Evolutionary conservation across 2,329 filamentous ascomycete genomes (phyloP).

Genomic region (Coniochaeta sp.): DNA sequence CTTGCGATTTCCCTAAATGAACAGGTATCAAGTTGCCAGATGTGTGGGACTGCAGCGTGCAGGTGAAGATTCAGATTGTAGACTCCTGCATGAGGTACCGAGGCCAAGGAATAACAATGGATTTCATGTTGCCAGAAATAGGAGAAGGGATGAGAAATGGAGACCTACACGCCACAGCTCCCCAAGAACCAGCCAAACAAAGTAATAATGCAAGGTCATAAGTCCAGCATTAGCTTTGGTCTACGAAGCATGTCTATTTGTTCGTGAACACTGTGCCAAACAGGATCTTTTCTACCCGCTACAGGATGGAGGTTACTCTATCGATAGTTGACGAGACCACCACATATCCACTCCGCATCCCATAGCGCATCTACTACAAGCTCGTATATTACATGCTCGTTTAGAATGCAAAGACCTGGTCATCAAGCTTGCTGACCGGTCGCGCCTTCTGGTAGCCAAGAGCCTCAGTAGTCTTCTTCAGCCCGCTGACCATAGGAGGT

Average conservation of each 20-base stretch:
- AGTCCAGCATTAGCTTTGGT: not conserved
- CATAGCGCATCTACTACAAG: not conserved
- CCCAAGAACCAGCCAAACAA: no score
- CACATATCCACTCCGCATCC: not conserved
- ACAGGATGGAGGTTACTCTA: not conserved
- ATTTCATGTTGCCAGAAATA: not conserved
- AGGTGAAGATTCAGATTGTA: no score
- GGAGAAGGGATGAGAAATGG: no score
- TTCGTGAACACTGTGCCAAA: not conserved
- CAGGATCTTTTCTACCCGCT: not conserved
- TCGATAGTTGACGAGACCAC: not conserved
- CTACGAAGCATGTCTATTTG: not conserved
- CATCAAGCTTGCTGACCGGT: conserved; percentile 94
- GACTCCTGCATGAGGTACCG: not conserved
- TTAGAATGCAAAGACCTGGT: conserved; percentile 96
- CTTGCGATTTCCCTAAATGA: no score
- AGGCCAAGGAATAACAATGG: not conserved
- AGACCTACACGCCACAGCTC: no score
- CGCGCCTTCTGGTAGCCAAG: conserved; percentile 88
- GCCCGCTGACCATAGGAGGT: conserved; percentile 90
- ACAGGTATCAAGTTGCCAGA: no score
- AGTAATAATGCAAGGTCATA: not conserved
- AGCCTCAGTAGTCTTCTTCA: conserved; percentile 91
- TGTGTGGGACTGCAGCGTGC: no score
- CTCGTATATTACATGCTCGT: not conserved